Base-by-base conservation (phyloP, 768 basidiomycete genomes). In the Postia placenta region DNA sequence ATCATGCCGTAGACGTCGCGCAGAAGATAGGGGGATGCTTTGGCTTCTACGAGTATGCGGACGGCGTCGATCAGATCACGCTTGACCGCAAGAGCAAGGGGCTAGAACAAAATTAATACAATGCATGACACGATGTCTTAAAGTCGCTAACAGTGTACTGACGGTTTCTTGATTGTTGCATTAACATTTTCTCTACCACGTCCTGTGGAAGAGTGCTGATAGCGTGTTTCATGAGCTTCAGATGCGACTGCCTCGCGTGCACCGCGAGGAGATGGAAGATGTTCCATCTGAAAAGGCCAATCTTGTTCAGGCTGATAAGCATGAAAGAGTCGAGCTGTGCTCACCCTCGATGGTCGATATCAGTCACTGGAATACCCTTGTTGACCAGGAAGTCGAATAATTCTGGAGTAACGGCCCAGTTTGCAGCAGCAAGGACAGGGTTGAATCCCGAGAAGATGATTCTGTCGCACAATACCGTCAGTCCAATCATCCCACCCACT, bases 81-180 rank as follows among this genome's bases (percentile, higher is more conserved):
- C 50, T 75, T 74, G 12, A 77, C 73, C 3, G 30, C 30, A 15
- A 33, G 7, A 33, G 30, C 7, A 7, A 33, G 7, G 15, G 30
- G 30, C 30, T 33, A 33, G 15, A 33, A 33, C 15, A 7, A 33
- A 15, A 15, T 33, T 15, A 33, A 33, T 33, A 33, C 77, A 76
- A n/a, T 79, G 36, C 52, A 76, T n/a, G n/a, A 82, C 64, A 6
- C 81, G 80, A 81, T 83, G 44, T 2, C n/a, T 36, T 47, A 20
- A 39, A 14, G 39, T 38, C 24, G 25, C 5, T 0, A 22, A 35
- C 2, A 28, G n/a, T 2, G 22, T 28, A 33, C 45, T 53, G 30
- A 15, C 15, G 15, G 30, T 15, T 7, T 33, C 73, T 76, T 1
- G 77, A 75, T 49, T 71, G 71, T 49, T 79, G 76, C 4, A 55